Conservation (phyloP, 1,284 basidiomycete genomes). For the Exobasidium rhododendri region DNA sequence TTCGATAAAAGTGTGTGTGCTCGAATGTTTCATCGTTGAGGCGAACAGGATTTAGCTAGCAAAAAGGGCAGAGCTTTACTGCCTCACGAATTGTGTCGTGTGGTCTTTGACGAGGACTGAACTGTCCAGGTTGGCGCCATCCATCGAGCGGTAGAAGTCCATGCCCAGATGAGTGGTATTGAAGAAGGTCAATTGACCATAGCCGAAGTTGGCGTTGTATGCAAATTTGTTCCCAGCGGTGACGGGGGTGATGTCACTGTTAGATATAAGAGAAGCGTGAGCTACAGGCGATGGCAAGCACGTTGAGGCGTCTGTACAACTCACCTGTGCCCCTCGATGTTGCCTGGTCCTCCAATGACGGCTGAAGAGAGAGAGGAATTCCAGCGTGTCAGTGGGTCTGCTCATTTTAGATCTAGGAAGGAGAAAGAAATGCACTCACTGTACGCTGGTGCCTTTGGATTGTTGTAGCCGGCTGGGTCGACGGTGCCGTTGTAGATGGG, state of each 20-base stretch:
- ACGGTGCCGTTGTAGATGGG: constrained; percentile 48
- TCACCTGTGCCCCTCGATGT: constrained; percentile 45
- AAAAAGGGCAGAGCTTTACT: too few species aligned
- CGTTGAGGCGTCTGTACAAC: too few species aligned
- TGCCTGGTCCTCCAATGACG: constrained; percentile 53
- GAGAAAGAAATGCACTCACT: constrained; percentile 3
- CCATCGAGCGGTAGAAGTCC: constrained; percentile 2
- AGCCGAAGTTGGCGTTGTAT: constrained; percentile 43
- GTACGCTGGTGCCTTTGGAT: constrained; percentile 49
- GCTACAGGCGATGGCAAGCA: constrained; percentile 13
- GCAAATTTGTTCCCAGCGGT: constrained; percentile 31
- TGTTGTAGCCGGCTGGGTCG: constrained; percentile 33
- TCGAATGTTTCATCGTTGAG: too few species aligned
- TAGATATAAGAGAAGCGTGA: constrained; percentile 21
- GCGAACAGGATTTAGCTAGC: too few species aligned
- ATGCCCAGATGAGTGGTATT: constrained; percentile 39
- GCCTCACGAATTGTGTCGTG: constrained; percentile 5
- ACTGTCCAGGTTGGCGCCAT: constrained; percentile 3
- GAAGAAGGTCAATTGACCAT: constrained; percentile 45
- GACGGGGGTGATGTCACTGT: neutral
- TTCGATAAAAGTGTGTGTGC: too few species aligned
- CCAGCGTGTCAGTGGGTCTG: neutral
- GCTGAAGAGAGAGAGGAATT: constrained; percentile 15
- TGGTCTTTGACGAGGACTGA: constrained; percentile 6
- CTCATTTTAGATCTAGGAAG: neutral